A percentile compares a stretch with the other conserved stretches of the same genome.
Conservation (phyloP, 371 early-diverging fungal species). For the Smittium mucronatum region DNA sequence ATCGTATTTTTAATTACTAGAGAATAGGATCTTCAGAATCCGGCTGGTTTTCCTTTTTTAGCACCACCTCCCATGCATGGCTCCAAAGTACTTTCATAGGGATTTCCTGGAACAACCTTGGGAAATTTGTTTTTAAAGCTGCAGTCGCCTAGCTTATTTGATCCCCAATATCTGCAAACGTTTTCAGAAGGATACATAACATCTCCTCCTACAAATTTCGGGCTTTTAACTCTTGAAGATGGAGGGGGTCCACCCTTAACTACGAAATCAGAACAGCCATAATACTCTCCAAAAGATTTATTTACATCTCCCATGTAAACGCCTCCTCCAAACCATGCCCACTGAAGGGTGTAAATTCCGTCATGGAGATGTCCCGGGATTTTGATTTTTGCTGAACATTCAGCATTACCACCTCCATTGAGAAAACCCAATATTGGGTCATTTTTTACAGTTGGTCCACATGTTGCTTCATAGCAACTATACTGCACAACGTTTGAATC, state of each 20-base stretch:
- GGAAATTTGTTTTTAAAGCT: constrained; percentile 33
- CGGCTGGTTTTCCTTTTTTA: constrained; percentile 23
- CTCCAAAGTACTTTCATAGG: constrained; percentile 31
- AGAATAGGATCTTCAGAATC: too few relatives aligned
- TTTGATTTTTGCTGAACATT: constrained; percentile 36
- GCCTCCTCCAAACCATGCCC: constrained; percentile 49
- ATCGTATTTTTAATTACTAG: too few relatives aligned
- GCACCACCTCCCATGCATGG: constrained; percentile 27
- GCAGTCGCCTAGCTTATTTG: constrained; percentile 41
- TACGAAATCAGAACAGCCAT: constrained; percentile 38
- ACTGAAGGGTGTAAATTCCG: constrained; percentile 41
- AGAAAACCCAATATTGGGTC: constrained; percentile 28
- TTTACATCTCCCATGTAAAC: constrained; percentile 35
- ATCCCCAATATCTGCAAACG: constrained; percentile 44
- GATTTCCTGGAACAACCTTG: constrained; percentile 20
- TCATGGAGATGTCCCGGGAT: constrained; percentile 40
- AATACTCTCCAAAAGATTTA: constrained; percentile 42
- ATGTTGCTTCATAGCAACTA: constrained; percentile 42
- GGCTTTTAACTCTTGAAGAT: constrained; percentile 15
- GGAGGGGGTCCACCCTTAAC: constrained; percentile 32
- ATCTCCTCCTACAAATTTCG: constrained; percentile 38
- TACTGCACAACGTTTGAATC: constrained; percentile 37
- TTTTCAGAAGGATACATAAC: constrained; percentile 36
- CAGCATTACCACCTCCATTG: constrained; percentile 32
- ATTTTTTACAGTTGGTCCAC: constrained; percentile 29